Conservation (phyloP, 2,329 filamentous ascomycete species). For the Lasiodiplodia citricola region DNA sequence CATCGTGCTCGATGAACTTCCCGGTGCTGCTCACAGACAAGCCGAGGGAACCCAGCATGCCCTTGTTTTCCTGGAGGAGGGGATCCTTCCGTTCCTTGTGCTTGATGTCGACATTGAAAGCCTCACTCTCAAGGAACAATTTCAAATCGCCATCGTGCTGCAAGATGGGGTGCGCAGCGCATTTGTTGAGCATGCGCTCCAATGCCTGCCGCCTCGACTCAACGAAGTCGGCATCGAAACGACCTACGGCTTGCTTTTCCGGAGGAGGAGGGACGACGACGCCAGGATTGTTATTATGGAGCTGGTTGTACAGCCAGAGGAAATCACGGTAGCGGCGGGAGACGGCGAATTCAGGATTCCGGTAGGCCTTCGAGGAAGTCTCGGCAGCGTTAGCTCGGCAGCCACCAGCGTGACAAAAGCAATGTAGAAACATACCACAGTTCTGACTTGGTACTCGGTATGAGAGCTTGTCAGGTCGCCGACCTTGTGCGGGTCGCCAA, state of each 20-base stretch:
- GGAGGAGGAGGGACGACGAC: conserved; percentile 94
- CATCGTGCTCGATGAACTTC: conserved; percentile 98
- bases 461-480: conserved; percentile 96
- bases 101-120: conserved; percentile 96
- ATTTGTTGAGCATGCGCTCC: conserved; percentile 98
- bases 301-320: conserved; percentile 93
- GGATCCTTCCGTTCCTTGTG: conserved; percentile 94
- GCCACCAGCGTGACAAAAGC: neutral
- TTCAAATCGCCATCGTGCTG: conserved; percentile 95
- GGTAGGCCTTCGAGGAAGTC: conserved; percentile 96
- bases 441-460: conserved; percentile 95
- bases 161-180: conserved; percentile 82
- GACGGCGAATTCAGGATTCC: conserved; percentile 88
- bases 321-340: conserved; percentile 96
- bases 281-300: conserved; percentile 93
- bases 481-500: conserved; percentile 97
- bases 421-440: conserved; percentile 67
- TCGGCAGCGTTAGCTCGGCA: conserved; percentile 43
- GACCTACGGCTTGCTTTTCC: conserved; percentile 95
- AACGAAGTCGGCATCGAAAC: conserved; percentile 96
- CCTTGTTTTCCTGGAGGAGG: conserved; percentile 86
- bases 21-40: conserved; percentile 73
- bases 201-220: conserved; percentile 88
- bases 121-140: conserved; percentile 93
- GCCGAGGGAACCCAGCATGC: conserved; percentile 85